phyloP scores from a whole-genome alignment of 768 basidiomycete genomes.

The Auriscalpium orientale region DNA sequence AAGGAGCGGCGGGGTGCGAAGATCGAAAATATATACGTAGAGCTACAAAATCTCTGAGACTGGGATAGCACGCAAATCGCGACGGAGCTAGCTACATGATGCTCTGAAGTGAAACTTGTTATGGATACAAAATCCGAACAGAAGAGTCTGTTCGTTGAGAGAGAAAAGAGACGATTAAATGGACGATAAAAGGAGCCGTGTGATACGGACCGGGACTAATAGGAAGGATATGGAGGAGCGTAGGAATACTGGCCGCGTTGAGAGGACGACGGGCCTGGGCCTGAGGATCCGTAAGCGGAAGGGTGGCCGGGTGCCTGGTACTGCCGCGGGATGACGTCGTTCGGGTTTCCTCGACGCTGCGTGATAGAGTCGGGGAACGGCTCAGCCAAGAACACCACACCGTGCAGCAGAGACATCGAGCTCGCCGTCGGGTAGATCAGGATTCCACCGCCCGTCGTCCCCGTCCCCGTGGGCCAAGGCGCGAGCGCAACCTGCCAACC shows the following conservation, averaged over 20 bases:
- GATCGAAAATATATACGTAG: background rate
- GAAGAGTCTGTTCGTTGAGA: background rate
- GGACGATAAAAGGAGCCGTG: background rate
- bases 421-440: slow-evolving; percentile 15
- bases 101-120: background rate
- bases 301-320: slow-evolving; percentile 5
- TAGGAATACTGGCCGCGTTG: background rate
- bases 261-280: background rate
- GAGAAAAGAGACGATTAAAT: slow-evolving; percentile 3
- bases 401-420: slow-evolving; percentile 7
- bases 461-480: slow-evolving; percentile 8
- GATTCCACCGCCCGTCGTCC: slow-evolving; percentile 7
- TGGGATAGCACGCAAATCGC: too few species aligned
- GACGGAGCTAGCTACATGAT: background rate
- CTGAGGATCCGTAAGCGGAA: background rate
- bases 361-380: slow-evolving; percentile 41
- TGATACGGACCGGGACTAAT: too few species aligned
- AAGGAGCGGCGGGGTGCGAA: background rate
- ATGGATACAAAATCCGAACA: background rate
- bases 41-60: background rate
- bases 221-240: background rate
- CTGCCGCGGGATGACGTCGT: slow-evolving; percentile 32
- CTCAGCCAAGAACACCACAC: slow-evolving; percentile 29
- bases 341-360: slow-evolving; percentile 6
- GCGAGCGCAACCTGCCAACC: slow-evolving; percentile 8